Base-by-base conservation (phyloP, 768 basidiomycete species). In the Leccinellum albellum region DNA sequence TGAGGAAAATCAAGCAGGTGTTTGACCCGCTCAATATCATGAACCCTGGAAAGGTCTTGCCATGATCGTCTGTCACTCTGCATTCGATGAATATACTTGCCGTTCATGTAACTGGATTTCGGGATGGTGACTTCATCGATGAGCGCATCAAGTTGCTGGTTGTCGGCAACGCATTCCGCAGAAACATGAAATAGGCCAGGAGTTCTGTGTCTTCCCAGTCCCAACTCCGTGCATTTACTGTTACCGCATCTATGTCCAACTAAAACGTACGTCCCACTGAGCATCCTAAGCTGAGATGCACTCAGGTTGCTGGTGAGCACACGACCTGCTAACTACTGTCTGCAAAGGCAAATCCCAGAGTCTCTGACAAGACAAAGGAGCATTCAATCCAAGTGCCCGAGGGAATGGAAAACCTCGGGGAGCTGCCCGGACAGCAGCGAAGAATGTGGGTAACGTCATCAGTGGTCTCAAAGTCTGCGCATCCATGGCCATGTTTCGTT, bases 21-120 rank as follows among this genome's bases (percentile, higher is more conserved):
- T 94, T 98, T 70, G 96, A 98, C 73, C 91, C 92, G 4, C 80
- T 83, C 32, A 89, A 91, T 5, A 93, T 98, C 64, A 89, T 98
- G 86, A 96, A 94, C 66, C 95, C 94, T 1, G 87, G 89, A 31
- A 94, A 94, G 70, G 88, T 94, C 51, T 66, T 93, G 40, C 70
- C 69, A 4, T 42, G 55, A 5, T 54, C 49, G 24, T 46, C 32
- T 46, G 32, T 23, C 28, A 24, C 29, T 21, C 42, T 20, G 24
- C 7, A 44, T 29, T 15, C 9, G 13, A 24, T 29, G 21, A 2
- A 9, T 20, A 17, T 32, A 20, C 31, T 14, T 31, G 21, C 45
- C 15, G 13, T 6, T 54, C 32, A 55, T 47, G 50, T 52, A 48
- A 40, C 26, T 21, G 7, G 23, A 42, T n/a, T 26, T 42, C 10